Base-by-base conservation (phyloP, 164 flowering plant species). In the Pachysandra terminalis region DNA sequence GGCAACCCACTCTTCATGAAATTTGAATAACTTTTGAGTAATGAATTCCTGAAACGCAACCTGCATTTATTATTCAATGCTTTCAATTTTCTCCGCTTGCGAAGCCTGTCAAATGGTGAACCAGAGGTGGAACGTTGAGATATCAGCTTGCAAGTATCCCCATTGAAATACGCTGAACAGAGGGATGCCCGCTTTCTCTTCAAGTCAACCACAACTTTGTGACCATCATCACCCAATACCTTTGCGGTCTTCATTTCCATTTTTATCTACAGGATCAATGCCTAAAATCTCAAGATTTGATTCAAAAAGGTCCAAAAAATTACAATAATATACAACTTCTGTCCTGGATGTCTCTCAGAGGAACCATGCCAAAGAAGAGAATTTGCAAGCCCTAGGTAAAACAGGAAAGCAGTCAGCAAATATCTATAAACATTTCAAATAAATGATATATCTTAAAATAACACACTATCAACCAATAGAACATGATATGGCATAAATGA, bases 191-290 rank as follows among this genome's bases (percentile, higher is more conserved):
- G 77, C 78, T 86, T 90, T 69, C 90, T 84, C 81, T 87, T 95
- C 71, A 79, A 59, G 65, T 78, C 80, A 74, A 74, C 81, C 67
- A 71, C 64, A 66, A 73, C 68, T 45, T 63, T 67, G 23, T 64
- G 71, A 3, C 74, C 68, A 79, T 81, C 86, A 95, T 70, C n/a
- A n/a, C n/a, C 97, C 97, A 79, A 95, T 74, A 71, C 98, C 96
- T 79, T 87, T 79, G 64, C 92, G 90, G 57, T 68, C 74, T 79
- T 82, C 66, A 82, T 63, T 74, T 90, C 92, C 97, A 95, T 95
- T 77, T 75, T 57, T 79, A 74, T 68, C 74, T 69, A 75, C 74
- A 71, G 66, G 71, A 79, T 65, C 80, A 79, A 88, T 82, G 72
- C 72, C 81, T 32, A 72, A n/a, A n/a, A n/a, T 63, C 71, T 65